These are phyloP conservation scores for Curvularia spicifera DNA, from an alignment of 2,329 filamentous ascomycete genomes.

Conservation along the genomic window DNA sequence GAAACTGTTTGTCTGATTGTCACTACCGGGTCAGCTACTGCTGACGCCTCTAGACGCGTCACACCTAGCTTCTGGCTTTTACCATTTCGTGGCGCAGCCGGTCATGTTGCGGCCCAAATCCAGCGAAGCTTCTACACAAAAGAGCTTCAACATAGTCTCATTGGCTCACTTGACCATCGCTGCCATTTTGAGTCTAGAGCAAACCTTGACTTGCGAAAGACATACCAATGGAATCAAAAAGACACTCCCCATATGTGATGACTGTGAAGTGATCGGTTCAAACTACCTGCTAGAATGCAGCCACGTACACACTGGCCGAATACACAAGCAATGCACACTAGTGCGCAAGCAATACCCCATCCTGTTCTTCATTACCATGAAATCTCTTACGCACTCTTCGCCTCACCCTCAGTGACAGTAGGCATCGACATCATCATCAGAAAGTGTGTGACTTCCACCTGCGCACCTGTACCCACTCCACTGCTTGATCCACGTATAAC, in stretches of 20 bases:
- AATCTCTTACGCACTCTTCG: not conserved
- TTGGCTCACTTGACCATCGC: not conserved
- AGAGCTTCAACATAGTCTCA: not conserved
- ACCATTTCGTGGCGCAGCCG: conserved; percentile 5
- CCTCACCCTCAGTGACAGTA: conserved; percentile 4
- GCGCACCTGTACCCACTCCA: conserved; percentile 66
- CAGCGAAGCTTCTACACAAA: not conserved
- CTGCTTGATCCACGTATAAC: conserved; percentile 69
- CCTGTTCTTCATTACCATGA: not conserved
- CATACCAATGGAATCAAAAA: not conserved
- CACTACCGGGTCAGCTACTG: conserved; percentile 1
- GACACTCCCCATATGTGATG: not conserved
- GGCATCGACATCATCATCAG: conserved; percentile 12
- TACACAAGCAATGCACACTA: not conserved
- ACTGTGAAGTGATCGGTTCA: not conserved
- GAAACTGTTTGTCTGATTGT: not conserved
- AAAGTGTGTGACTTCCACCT: conserved; percentile 53
- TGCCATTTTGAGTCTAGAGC: not conserved
- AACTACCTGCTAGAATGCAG: not conserved
- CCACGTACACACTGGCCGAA: not conserved
- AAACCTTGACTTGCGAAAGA: not conserved
- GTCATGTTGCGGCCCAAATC: conserved; percentile 1
- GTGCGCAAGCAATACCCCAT: not conserved
- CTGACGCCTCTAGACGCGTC: conserved; percentile 17
- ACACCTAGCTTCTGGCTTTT: not conserved